These are phyloP conservation scores for Kwoniella dejecticola DNA, from an alignment of 768 basidiomycete genomes.

Conservation along the genomic window DNA sequence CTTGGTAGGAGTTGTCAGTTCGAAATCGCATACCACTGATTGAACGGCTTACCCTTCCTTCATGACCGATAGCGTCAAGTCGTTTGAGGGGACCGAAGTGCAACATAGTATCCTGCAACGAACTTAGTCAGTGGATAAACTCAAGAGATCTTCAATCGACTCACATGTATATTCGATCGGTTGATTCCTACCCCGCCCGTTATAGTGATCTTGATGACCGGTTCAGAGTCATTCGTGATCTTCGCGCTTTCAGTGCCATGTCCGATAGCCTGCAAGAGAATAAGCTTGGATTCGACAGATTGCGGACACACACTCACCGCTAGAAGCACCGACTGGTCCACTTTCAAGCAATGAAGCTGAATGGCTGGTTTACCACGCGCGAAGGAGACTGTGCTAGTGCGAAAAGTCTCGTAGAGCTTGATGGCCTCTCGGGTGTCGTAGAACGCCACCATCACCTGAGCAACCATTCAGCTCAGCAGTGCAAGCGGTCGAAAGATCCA, in stretches of 20 bases:
- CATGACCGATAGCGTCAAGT: slow-evolving; percentile 23
- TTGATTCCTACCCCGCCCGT: slow-evolving; percentile 15
- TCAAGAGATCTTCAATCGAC: not conserved
- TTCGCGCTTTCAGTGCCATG: slow-evolving; percentile 10
- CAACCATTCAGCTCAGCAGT: not conserved
- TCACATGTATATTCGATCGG: slow-evolving; percentile 25
- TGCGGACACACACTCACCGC: slow-evolving; percentile 21
- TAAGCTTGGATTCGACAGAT: not conserved
- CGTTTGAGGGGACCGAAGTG: slow-evolving; percentile 29
- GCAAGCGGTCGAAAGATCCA: too few species aligned
- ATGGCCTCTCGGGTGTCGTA: slow-evolving; percentile 40
- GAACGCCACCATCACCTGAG: slow-evolving; percentile 41
- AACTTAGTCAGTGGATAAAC: slow-evolving; percentile 3
- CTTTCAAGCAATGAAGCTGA: slow-evolving; percentile 36
- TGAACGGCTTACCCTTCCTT: slow-evolving; percentile 32
- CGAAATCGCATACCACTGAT: too few species aligned
- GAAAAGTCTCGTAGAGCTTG: slow-evolving; percentile 30
- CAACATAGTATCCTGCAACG: slow-evolving; percentile 2
- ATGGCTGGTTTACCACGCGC: slow-evolving; percentile 6
- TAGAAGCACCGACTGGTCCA: slow-evolving; percentile 29
- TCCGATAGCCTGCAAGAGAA: slow-evolving; percentile 7
- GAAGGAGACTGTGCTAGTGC: slow-evolving; percentile 14
- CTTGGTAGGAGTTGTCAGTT: slow-evolving; percentile 9
- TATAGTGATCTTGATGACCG: slow-evolving; percentile 30
- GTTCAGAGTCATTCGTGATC: slow-evolving; percentile 30